Evolutionary conservation across 164 flowering plant genomes (phyloP), one percentile per base, ranked within the genome.

Genomic region (Cinnamomum micranthum): DNA sequence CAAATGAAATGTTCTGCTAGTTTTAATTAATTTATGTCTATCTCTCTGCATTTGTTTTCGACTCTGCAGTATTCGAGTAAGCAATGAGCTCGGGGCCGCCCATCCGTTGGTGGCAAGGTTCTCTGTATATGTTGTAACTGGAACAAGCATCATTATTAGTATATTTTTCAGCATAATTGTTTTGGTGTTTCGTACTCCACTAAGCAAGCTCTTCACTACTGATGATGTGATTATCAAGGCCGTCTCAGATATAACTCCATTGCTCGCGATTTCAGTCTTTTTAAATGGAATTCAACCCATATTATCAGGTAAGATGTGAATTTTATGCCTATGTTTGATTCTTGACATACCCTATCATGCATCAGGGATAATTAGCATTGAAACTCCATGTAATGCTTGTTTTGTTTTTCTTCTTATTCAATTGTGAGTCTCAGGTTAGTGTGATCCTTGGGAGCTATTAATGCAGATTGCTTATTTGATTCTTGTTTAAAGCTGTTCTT

Each of bases 221-320:
- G 82, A 80, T 62, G 25, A 84, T 13, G 85, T 75, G 19, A 89
- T 91, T 23, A 86, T 85, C 7, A 75, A 65, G 9, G 90, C 88
- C 10, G 91, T 87, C 9, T 84, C 91, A 0, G 63, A 74, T 27
- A 64, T 91, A 78, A 85, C 90, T 27, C 90, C 90, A 22, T 71
- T 91, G 82, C 85, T 89, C 20, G 88, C 93, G 63, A 75, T 91
- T 65, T 89, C 95, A 1, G 86, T 91, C 31, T 77, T 88, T 75
- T 68, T 91, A 1, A 91, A 91, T 73, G 93, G 96, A 50, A 81
- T 90, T 66, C 92, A 92, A 33, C 94, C 97, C 22, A 87, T 92
- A 11, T 89, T 92, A 67, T 88, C 93, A 31, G 95, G 92, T 88
- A 22, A 68, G 1, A 52, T 6, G 58, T 24, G 12, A 31, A 67